These are phyloP conservation scores for Pestalotiopsis fici DNA, from an alignment of 2,329 filamentous ascomycete genomes.

Conservation along the genomic window DNA sequence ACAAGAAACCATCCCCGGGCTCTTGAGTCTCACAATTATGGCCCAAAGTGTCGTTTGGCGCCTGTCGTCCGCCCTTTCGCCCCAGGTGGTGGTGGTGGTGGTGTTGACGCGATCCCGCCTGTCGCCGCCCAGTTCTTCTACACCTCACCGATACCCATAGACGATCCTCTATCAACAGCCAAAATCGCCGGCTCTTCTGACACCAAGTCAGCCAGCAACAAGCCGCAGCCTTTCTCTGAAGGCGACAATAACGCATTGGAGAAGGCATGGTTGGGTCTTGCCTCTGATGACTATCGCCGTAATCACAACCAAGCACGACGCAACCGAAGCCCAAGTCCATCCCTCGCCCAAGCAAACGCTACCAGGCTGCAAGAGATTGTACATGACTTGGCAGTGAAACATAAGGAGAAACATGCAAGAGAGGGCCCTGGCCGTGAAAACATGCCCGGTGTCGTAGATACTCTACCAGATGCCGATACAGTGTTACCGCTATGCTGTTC, in stretches of 20 bases:
- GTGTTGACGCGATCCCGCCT: constrained; percentile 53
- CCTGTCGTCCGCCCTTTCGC: constrained; percentile 42
- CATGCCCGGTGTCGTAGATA: constrained; percentile 25
- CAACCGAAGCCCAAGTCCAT: constrained; percentile 31
- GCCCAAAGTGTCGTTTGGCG: constrained; percentile 58
- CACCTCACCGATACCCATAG: constrained; percentile 77
- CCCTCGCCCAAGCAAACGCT: constrained; percentile 33
- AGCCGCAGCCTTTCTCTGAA: constrained; percentile 75
- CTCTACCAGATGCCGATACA: constrained; percentile 26
- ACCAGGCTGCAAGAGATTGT: constrained; percentile 41
- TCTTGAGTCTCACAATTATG: constrained; percentile 54
- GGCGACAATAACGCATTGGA: constrained; percentile 81
- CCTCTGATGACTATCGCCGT: constrained; percentile 46
- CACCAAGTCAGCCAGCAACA: constrained; percentile 53
- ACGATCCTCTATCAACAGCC: constrained; percentile 78
- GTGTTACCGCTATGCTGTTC: constrained; percentile 47
- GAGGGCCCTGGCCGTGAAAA: constrained; percentile 33
- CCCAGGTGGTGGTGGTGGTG: constrained; percentile 33
- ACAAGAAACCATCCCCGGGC: constrained; percentile 19
- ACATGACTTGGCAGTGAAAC: constrained; percentile 43
- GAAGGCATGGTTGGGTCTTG: constrained; percentile 70
- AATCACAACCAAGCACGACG: constrained; percentile 44
- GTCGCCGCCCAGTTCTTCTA: constrained; percentile 82
- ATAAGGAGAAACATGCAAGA: constrained; percentile 47
- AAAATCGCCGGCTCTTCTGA: constrained; percentile 53